Conservation (phyloP, 306 rosid species). For the Citrullus mucosospermus region DNA sequence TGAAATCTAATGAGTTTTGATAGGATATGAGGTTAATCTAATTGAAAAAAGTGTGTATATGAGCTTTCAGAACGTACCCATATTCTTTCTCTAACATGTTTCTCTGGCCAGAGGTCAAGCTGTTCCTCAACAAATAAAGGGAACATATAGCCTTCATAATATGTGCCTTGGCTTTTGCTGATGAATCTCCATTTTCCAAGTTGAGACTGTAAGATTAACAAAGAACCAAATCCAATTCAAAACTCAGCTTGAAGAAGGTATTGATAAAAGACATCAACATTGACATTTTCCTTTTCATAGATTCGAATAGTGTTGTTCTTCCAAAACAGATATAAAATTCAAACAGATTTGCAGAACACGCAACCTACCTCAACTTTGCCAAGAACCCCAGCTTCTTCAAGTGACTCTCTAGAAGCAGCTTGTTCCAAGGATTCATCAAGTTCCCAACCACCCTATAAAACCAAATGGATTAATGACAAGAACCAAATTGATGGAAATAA, state of each 20-base stretch:
- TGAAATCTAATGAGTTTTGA: neutral
- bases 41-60: neutral
- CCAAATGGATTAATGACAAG: neutral
- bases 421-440: slow-evolving; percentile 87
- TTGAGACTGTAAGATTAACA: slow-evolving; percentile 31
- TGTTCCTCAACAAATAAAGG: slow-evolving; percentile 79
- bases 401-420: slow-evolving; percentile 85
- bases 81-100: slow-evolving; percentile 48
- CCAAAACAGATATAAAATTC: neutral
- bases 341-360: neutral
- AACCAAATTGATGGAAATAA: neutral
- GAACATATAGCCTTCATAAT: slow-evolving; percentile 89
- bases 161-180: slow-evolving; percentile 72
- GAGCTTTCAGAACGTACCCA: slow-evolving; percentile 46
- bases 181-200: slow-evolving; percentile 88
- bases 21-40: neutral
- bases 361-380: slow-evolving; percentile 65
- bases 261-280: neutral
- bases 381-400: slow-evolving; percentile 89
- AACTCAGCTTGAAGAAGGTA: neutral
- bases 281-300: neutral
- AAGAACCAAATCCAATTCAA: neutral
- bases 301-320: neutral
- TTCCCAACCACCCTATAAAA: slow-evolving; percentile 87
- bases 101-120: slow-evolving; percentile 89